Base-by-base conservation (phyloP, 805 yeast genomes). In the Yamadazyma paraphyllophila region DNA sequence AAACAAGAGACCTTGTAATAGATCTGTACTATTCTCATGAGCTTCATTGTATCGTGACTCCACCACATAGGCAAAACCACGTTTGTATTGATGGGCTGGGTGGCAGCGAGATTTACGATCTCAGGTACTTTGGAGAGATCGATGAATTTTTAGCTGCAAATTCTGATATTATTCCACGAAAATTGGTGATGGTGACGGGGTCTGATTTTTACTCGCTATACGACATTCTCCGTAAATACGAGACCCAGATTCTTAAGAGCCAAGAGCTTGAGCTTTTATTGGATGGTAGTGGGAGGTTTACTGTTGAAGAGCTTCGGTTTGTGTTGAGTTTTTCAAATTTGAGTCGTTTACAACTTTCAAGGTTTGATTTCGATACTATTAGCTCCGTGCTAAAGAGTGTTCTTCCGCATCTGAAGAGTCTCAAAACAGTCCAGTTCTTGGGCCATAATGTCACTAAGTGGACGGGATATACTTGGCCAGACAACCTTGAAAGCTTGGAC, bases 401-500 rank as follows among this genome's bases (percentile, higher is more conserved):
- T 11, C 36, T 61, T 46, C 24, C 44, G 10, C 12, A 41, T 9
- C 42, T 56, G 38, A 45, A 16, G 4, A 47, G 52, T 7, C 44
- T 69, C 31, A 46, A 57, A 10, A 59, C 60, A n/a, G 37, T 69
- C 27, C 62, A 66, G 3, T 53, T 67, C 13, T 55, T 69, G 43
- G 71, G 68, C 6, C 73, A 68, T 45, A 56, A 55, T 5, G 54
- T 65, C 3, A 40, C 47, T 5, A 48, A 61, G 38, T 69, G 74
- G 74, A 43, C 60, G 0, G 45, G 42, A 2, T 52, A 60, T 10
- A 20, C 14, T 2, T 54, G 68, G n/a, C 74, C 74, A 0, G 44
- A 46, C 1, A 52, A 42, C 20, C 49, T 68, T 29, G 45, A 39
- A 10, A 62, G 62, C 37, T 47, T 69, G 31, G 74, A 69, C 45